Evolutionary conservation across 192 early-diverging fungal genomes (phyloP), one percentile per base, ranked within the genome.

Genomic region (Funneliformis mosseae): DNA sequence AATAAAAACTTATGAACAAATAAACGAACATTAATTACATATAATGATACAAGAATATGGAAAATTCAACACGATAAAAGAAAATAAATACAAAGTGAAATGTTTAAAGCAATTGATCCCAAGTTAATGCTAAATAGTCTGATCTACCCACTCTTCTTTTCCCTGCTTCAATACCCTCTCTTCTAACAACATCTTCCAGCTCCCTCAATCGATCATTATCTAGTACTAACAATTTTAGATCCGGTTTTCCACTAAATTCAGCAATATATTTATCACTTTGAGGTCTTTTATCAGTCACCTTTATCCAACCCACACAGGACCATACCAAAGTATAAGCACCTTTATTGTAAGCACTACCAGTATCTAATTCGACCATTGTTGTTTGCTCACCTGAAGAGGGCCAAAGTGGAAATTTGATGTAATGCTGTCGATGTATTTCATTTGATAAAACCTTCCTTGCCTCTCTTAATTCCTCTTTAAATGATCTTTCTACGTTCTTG

Each of bases 211-310:
- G 41, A 1, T 39, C 33, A 69, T 69, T 3, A 69, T 69, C 67
- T 1, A 69, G 41, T 0, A 18, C 67, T 5, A 69, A 39, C 25
- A 68, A 38, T 68, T 69, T 69, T 69, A 69, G 0, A 18, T 69
- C 67, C 8, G 67, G 67, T n/a, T 11, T 41, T 38, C 67, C 67
- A 69, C 18, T 69, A 69, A 69, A 69, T 39, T 69, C 67, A 39
- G 67, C 67, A 16, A 42, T 69, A 21, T 42, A 69, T 41, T 18
- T 69, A 42, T 69, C 8, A 38, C 5, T 0, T 18, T 28, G 16
- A 18, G 67, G 38, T 18, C 67, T 28, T 14, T 0, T 38, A 39
- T 69, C 67, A 8, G 8, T 14, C 16, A 68, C 67, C 8, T 69
- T 69, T 42, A 69, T 69, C 67, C 39, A 69, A 28, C 67, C 67